Evolutionary conservation across 371 early-diverging fungal species (phyloP), one percentile per base, ranked within the genome.

Genomic region (Vittaforma corneae): DNA sequence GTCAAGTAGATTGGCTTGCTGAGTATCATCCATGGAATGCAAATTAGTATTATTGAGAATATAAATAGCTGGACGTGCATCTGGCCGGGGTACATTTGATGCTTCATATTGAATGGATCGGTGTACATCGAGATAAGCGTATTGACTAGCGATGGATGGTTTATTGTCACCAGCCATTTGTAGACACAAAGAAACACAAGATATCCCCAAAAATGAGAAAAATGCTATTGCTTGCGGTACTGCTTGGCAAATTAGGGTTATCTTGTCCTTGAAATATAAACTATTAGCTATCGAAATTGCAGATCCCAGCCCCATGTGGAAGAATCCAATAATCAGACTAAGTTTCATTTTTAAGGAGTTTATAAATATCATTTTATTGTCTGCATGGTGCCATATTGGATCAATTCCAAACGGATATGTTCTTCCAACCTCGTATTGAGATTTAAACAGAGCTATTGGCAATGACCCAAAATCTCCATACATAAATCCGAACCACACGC

Each of bases 281-380:
- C 89, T 87, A 76, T 98, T 98, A 71, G 83, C 86, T n/a, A 88
- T 83, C 46, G 88, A 84, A 70, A 98, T 81, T 59, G 84, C 82
- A 65, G 93, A 86, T 66, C 93, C 99, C 70, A 94, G 87, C 5
- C 84, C 78, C 95, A 98, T 94, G 73, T 97, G 98, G 62, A 89
- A 81, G 38, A 94, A 92, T 70, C 99, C 99, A 44, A 98, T 72
- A 54, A 97, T 83, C 68, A 98, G 85, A 32, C 93, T 87, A 85
- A 90, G 87, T 78, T 98, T 98, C 97, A 97, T 97, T 83, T 97
- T 98, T 84, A 96, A 91, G 35, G 93, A 92, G 82, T 98, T 98
- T 65, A 87, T 84, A 78, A 98, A 97, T 33, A 90, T 76, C 64
- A 92, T 83, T 9, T 63, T 61, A 66, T 82, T 85, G 80, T 90